Conservation (phyloP, 352 stramenopile genomes). For the Plasmopara muralis region DNA sequence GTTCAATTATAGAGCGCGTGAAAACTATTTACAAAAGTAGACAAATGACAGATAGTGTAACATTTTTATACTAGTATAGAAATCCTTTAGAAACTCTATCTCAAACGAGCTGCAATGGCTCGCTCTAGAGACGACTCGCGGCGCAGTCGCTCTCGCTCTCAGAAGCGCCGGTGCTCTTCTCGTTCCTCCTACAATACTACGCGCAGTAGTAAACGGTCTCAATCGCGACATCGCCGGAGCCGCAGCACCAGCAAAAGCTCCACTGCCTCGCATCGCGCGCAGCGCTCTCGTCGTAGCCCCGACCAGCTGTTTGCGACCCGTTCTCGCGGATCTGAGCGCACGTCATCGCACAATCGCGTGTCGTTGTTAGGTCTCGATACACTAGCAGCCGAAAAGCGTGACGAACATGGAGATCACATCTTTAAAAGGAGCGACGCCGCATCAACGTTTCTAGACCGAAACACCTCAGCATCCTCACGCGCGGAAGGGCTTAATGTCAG, state of each 20-base stretch:
- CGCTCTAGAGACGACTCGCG: slow-evolving; percentile 10
- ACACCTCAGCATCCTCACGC: slow-evolving; percentile 15
- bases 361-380: slow-evolving; percentile 59
- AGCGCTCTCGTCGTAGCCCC: slow-evolving; percentile 11
- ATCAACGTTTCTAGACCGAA: slow-evolving; percentile 1
- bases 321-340: slow-evolving; percentile 6
- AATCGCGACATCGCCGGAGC: slow-evolving; percentile 7
- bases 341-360: slow-evolving; percentile 8
- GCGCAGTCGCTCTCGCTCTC: slow-evolving; percentile 22
- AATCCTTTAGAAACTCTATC: no score
- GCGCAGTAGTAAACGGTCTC: slow-evolving; percentile 13
- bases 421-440: background rate
- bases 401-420: slow-evolving; percentile 21
- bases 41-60: no score
- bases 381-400: slow-evolving; percentile 54
- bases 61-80: no score
- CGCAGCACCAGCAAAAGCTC: slow-evolving; percentile 11
- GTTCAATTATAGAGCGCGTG: no score
- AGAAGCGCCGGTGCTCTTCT: slow-evolving; percentile 2
- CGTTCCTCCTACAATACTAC: slow-evolving; percentile 16
- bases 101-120: slow-evolving; percentile 12
- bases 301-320: slow-evolving; percentile 10
- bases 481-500: slow-evolving; percentile 36
- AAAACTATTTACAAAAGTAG: no score
- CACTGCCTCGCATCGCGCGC: slow-evolving; percentile 2